Conservation (phyloP, 2,329 filamentous ascomycete species). For the Beauveria pseudobassiana region DNA sequence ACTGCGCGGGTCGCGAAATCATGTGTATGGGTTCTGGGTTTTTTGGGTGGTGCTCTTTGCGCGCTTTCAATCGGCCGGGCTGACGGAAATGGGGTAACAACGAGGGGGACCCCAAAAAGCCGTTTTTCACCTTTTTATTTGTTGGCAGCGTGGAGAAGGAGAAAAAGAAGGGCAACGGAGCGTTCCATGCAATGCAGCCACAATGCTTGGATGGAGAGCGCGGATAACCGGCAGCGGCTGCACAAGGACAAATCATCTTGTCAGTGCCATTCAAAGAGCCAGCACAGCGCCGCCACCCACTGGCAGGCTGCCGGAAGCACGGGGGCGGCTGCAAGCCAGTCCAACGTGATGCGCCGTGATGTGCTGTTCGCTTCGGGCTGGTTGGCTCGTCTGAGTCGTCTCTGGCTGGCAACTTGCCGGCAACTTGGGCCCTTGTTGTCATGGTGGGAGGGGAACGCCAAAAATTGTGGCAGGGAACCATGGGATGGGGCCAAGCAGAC, state of each 20-base stretch:
- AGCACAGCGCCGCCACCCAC: not conserved
- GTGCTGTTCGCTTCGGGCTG: not conserved
- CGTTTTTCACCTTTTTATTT: not conserved
- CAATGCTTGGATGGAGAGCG: not conserved
- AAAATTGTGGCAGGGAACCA: not conserved
- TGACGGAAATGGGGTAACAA: not conserved
- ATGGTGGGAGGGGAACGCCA: not conserved
- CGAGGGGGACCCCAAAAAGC: not conserved
- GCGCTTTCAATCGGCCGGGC: not conserved
- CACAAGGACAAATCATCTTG: not conserved
- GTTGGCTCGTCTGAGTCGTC: not conserved
- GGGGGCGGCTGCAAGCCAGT: not conserved
- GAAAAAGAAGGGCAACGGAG: too few species aligned
- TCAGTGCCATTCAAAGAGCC: not conserved
- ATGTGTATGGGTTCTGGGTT: not conserved
- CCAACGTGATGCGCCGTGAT: not conserved
- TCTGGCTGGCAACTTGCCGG: too few species aligned
- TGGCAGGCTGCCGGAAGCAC: not conserved
- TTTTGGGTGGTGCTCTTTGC: too few species aligned
- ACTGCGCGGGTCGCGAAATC: not conserved
- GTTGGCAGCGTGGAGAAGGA: not conserved
- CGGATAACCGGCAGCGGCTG: conserved; percentile 11
- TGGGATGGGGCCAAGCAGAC: not conserved
- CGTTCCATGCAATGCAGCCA: too few species aligned
- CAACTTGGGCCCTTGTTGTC: too few species aligned